phyloP scores from a whole-genome alignment of 257 asterid genomes.

The Ligustrum vulgare region DNA sequence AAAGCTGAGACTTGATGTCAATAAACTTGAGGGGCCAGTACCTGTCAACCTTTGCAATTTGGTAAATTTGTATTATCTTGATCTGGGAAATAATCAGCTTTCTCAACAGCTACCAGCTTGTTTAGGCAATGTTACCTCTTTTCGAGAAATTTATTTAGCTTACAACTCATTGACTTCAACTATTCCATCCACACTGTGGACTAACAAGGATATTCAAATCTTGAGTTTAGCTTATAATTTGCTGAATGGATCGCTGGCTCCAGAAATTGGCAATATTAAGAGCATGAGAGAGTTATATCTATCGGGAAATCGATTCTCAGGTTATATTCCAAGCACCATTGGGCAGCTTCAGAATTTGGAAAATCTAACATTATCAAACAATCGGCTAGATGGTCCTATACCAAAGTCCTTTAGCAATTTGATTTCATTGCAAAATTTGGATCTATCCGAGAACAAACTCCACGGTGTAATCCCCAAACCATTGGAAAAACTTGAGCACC shows the following conservation, averaged over 20 bases:
- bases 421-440: neutral
- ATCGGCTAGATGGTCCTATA: slow-evolving; percentile 21
- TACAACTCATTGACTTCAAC: neutral
- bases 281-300: neutral
- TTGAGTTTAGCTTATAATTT: slow-evolving; percentile 16
- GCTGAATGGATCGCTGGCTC: slow-evolving; percentile 16
- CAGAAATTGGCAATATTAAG: slow-evolving; percentile 11
- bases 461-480: neutral
- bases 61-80: no score
- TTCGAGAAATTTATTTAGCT: no score
- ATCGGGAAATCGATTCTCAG: slow-evolving; percentile 14
- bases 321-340: slow-evolving; percentile 19
- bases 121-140: no score
- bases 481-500: neutral
- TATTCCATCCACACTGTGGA: slow-evolving; percentile 18
- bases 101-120: no score
- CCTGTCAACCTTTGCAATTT: no score
- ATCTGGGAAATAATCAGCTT: no score
- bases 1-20: no score
- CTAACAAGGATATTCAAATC: neutral
- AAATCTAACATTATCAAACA: slow-evolving; percentile 18
- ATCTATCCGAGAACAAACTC: neutral
- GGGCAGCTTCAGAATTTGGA: slow-evolving; percentile 17
- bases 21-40: no score
- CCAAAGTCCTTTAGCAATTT: slow-evolving; percentile 15